Conservation (phyloP, 2,329 filamentous ascomycete genomes). For the Sporothrix humicola region DNA sequence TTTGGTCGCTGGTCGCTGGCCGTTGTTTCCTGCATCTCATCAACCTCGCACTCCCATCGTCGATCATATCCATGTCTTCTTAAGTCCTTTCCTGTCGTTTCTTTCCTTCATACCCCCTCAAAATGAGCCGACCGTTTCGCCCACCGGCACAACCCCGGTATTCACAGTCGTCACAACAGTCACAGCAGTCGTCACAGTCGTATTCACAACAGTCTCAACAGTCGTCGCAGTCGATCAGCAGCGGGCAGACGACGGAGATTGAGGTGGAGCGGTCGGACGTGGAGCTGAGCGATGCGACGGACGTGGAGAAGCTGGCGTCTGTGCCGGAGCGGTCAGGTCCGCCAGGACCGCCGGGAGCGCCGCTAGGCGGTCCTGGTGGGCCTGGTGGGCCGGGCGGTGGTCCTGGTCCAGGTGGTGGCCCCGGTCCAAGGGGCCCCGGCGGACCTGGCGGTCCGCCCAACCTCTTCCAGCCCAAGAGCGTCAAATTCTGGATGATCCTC, state of each 20-base stretch:
- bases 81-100: not conserved
- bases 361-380: not conserved
- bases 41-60: constrained; percentile 12
- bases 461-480: constrained; percentile 58
- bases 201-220: not conserved
- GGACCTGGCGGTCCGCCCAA: constrained; percentile 37
- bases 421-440: too few species aligned
- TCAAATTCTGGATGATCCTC: constrained; percentile 62
- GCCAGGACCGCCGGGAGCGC: not conserved
- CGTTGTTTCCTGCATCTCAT: constrained; percentile 3
- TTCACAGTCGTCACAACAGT: constrained; percentile 9
- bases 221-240: constrained; percentile 34
- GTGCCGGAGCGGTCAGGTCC: constrained; percentile 25
- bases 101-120: not conserved
- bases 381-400: too few species aligned
- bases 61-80: constrained; percentile 20
- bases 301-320: constrained; percentile 41
- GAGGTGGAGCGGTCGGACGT: constrained; percentile 34
- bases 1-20: too few species aligned
- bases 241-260: constrained; percentile 34
- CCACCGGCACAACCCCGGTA: constrained; percentile 25
- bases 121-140: not conserved
- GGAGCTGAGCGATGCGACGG: constrained; percentile 37
- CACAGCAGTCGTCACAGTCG: not conserved
- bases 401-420: too few species aligned